Percentiles rank a stretch among this genome's conserved stretches.
Conservation (phyloP, 768 basidiomycete genomes). For the Psilocybe cubensis region DNA sequence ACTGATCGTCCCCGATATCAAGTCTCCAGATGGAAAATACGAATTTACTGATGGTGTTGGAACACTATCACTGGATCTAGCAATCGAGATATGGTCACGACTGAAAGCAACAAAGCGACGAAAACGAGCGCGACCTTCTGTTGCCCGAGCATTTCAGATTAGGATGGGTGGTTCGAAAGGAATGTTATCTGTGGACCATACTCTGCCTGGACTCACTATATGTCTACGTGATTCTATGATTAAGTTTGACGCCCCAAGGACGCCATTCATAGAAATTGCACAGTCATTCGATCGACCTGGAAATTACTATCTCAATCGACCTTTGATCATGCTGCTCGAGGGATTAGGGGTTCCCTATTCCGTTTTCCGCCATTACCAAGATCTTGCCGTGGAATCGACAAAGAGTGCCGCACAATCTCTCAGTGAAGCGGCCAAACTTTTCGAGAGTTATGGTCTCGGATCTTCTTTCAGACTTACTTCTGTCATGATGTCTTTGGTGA, state of each 20-base stretch:
- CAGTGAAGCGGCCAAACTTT: slow-evolving; percentile 45
- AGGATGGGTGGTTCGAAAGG: slow-evolving; percentile 71
- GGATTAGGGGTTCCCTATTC: slow-evolving; percentile 60
- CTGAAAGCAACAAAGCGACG: slow-evolving; percentile 41
- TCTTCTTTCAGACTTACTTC: slow-evolving; percentile 58
- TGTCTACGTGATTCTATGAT: slow-evolving; percentile 64
- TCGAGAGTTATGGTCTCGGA: slow-evolving; percentile 63
- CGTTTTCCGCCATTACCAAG: slow-evolving; percentile 58
- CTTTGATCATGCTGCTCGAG: slow-evolving; percentile 68
- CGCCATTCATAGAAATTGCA: slow-evolving; percentile 62
- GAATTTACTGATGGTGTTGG: slow-evolving; percentile 77
- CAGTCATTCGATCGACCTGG: slow-evolving; percentile 64
- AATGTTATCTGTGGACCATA: slow-evolving; percentile 61
- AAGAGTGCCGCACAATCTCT: slow-evolving; percentile 45
- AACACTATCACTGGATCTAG: slow-evolving; percentile 58
- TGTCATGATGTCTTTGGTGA: slow-evolving; percentile 50
- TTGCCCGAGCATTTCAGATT: slow-evolving; percentile 60
- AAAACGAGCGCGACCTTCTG: slow-evolving; percentile 30
- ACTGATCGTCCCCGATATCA: slow-evolving; percentile 38
- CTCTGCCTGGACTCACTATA: slow-evolving; percentile 50
- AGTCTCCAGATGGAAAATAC: slow-evolving; percentile 35
- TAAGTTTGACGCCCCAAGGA: slow-evolving; percentile 61
- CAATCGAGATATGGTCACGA: slow-evolving; percentile 49
- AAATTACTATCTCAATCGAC: slow-evolving; percentile 60
- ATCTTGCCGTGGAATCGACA: slow-evolving; percentile 52